A percentile compares a stretch with the other conserved stretches of the same genome.
phyloP scores from a whole-genome alignment of 805 yeast genomes.

The Myxozyma vanderwaltii region DNA sequence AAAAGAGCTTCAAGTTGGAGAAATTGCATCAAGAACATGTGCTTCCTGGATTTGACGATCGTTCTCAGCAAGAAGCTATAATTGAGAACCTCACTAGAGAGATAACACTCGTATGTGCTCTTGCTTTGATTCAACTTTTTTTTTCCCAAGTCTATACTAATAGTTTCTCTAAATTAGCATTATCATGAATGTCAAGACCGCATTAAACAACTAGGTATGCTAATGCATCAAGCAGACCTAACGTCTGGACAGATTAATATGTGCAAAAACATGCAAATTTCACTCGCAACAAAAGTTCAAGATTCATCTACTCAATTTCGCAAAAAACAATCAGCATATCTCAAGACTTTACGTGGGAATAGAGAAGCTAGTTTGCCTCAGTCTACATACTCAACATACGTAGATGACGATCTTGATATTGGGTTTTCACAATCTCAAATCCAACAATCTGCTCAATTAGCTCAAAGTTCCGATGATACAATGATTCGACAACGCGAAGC shows the following conservation, averaged over 20 bases:
- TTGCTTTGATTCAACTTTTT: background rate
- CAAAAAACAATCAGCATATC: constrained; percentile 84
- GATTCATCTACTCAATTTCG: constrained; percentile 75
- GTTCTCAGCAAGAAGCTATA: constrained; percentile 68
- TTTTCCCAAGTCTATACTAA: background rate
- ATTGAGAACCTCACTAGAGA: constrained; percentile 77
- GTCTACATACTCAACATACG: constrained; percentile 17
- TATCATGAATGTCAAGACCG: constrained; percentile 79
- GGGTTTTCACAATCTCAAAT: constrained; percentile 39
- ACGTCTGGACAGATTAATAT: constrained; percentile 58
- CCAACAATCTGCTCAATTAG: constrained; percentile 34
- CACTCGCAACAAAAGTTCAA: constrained; percentile 83
- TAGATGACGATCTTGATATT: constrained; percentile 35
- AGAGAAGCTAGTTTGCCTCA: constrained; percentile 36
- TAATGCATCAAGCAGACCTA: constrained; percentile 43
- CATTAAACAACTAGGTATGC: constrained; percentile 64
- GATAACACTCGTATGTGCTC: constrained; percentile 55
- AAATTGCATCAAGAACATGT: constrained; percentile 77
- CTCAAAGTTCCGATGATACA: constrained; percentile 43
- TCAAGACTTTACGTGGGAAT: constrained; percentile 79
- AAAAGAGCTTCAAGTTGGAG: constrained; percentile 61
- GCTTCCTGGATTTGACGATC: constrained; percentile 85
- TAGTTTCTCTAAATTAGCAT: constrained; percentile 36
- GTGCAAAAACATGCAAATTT: constrained; percentile 78
- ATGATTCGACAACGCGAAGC: constrained; percentile 73